Base-by-base conservation (phyloP, 306 rosid genomes). In the Luffa aegyptiaca region DNA sequence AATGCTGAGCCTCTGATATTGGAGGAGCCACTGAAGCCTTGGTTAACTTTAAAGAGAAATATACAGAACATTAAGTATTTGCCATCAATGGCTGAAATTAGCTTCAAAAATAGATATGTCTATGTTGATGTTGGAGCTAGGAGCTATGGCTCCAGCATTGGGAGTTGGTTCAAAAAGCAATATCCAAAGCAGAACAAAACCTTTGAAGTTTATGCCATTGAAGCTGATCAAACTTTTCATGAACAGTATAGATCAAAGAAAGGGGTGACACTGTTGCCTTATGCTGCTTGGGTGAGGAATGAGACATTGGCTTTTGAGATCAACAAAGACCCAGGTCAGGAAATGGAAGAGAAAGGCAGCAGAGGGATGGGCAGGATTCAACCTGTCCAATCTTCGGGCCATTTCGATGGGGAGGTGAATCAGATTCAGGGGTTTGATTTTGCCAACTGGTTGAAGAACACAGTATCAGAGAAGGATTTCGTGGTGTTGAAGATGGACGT, bases 401-500 rank as follows among this genome's bases (percentile, higher is more conserved):
- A 74, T 33, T 86, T 83, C 62, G 84, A 89, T 11, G 91, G 93
- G 0, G 93, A 92, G 83, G 97, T 95, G 82, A 93, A 95, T 86
- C 86, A 81, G 87, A 92, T 93, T 59, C 87, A 78, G 58, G 99
- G 97, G 6, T 95, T 95, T 77, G 99, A 95, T 86, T 93, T 93
- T 17, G 96, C 96, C 0, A 37, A 82, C 12, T 95, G 99, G 99
- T 80, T 95, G 89, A 90, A 90, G 92, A 88, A 77, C 63, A 88
- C 92, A 0, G 93, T 90, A 31, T 75, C 89, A 0, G 93, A 65
- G 88, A 95, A 83, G 75, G 99, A 95, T 84, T 95, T 89, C 80
- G 97, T 92, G 82, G 99, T 95, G 92, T 89, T 95, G 97, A 95
- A 95, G 83, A 93, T 95, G 99, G 99, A 95, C 81, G 97, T 95